Base-by-base conservation (phyloP, 2,329 filamentous ascomycete genomes). In the Diplodia seriata region DNA sequence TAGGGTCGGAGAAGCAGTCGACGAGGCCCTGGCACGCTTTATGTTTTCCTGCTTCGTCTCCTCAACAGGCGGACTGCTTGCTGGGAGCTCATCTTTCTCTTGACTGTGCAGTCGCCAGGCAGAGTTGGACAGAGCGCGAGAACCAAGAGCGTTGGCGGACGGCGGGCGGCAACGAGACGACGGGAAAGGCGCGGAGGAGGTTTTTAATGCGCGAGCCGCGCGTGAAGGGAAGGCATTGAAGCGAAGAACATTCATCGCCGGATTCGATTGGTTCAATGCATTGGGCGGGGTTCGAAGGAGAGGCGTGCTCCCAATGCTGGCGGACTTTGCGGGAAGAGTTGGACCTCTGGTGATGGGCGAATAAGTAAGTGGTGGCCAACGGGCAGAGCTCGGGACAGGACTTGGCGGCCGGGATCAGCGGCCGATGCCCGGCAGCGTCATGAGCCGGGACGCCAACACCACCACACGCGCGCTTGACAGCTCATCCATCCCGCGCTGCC, bases 1-100 rank as follows among this genome's bases (percentile, higher is more conserved):
- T 38, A 97, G 83, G 1, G 92, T 95, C 70, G 90, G 78, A 38
- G 59, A 63, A 20, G 76, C 78, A 65, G 77, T 77, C 61, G 68
- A 70, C 23, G 73, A 73, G 14, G 53, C 20, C 23, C 51, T 36
- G n/a, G 53, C 23, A 23, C 53, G 64, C 38, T 66, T 66, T 40
- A 50, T 6, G 6, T 36, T 43, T 49, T 66, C 33, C 50, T 49
- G 38, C 38, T 49, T 66, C 15, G 26, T 8, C 29, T 66, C 64
- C 12, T 66, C 53, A 12, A 12, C 36, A 26, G 29, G 18, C 9
- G 18, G 12, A 31, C 14, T 15, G 50, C 18, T 33, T 31, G 38
- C n/a, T 47, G 31, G 62, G 20, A 3, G 23, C 5, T 66, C 62
- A 9, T 63, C 59, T 23, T 40, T 63, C 4, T 31, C 29, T 20